Base-by-base conservation (phyloP, 2,329 filamentous ascomycete genomes). In the Aspergillus sojae region DNA sequence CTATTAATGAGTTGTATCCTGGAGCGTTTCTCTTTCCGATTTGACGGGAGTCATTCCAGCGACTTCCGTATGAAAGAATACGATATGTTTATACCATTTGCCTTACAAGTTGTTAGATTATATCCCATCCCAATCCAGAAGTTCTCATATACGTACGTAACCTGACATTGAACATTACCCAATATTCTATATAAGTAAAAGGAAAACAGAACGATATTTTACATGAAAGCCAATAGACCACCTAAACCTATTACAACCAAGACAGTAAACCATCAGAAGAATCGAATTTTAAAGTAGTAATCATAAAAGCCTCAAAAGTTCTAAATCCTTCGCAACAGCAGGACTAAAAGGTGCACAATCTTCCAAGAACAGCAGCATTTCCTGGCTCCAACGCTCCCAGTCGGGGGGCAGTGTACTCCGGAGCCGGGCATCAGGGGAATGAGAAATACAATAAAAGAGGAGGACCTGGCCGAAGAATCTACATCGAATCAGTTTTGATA, bases 401-500 rank as follows among this genome's bases (percentile, higher is more conserved):
- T 76, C 78, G 1, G 61, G n/a, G 1, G 78, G 78, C 7, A 80
- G 64, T 0, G 74, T 75, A 26, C 75, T 72, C 2, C 77, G 72
- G 4, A 80, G 65, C 9, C 75, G 73, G 0, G 69, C 34, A 62
- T 77, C 73, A 0, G 76, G 69, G 4, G 78, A 80, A 50, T 78
- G 74, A 2, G 77, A 73, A 56, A 80, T 78, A 57, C 77, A 79
- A 62, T 80, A 77, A 64, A 80, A 80, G 28, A 80, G 72, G 36
- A 80, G 73, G 30, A 80, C 70, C 64, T 80, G 78, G 23, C 78
- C 78, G 63, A 80, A 80, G 67, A 80, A 79, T 52, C 76, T 78
- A 23, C 4, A 32, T 32, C 9, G 36, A 6, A 23, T 55, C 12
- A 54, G 26, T 16, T 12, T 41, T 19, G 5, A 3, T 11, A n/a